Conservation (phyloP, 2,329 filamentous ascomycete species). For the Fusarium acutatum region DNA sequence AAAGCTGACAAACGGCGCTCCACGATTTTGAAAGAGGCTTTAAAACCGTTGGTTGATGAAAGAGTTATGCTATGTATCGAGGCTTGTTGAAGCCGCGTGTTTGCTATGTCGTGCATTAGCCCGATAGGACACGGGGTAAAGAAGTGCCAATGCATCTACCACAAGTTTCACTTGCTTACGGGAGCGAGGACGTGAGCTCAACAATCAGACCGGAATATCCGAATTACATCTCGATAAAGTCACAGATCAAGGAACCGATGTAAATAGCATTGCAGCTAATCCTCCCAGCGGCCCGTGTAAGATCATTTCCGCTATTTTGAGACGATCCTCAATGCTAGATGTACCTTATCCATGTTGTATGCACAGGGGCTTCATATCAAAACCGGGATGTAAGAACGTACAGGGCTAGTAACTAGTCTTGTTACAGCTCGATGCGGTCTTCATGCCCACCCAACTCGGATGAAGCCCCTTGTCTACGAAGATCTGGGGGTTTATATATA, state of each 20-base stretch:
- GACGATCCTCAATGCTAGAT: constrained; percentile 24
- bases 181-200: background rate
- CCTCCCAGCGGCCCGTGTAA: constrained; percentile 5
- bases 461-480: constrained; percentile 7
- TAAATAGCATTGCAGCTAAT: constrained; percentile 1
- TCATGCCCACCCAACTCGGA: constrained; percentile 12
- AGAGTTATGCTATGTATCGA: background rate
- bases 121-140: background rate
- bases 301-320: constrained; percentile 12
- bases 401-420: constrained; percentile 10
- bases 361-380: constrained; percentile 4
- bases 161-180: constrained; percentile 1
- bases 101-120: constrained; percentile 15
- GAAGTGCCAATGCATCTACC: constrained; percentile 4
- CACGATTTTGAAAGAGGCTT: background rate
- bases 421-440: constrained; percentile 18
- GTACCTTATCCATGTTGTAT: constrained; percentile 2
- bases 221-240: constrained; percentile 1
- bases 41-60: background rate
- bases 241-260: background rate
- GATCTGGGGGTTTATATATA: constrained; percentile 18
- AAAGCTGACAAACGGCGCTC: constrained; percentile 13
- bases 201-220: constrained; percentile 17
- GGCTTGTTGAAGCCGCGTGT: background rate
- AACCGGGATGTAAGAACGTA: constrained; percentile 11